Percentiles rank a stretch among this genome's conserved stretches.
These are phyloP conservation scores for Teratosphaeria zuluensis DNA, from an alignment of 2,329 filamentous ascomycete species.

Conservation along the genomic window DNA sequence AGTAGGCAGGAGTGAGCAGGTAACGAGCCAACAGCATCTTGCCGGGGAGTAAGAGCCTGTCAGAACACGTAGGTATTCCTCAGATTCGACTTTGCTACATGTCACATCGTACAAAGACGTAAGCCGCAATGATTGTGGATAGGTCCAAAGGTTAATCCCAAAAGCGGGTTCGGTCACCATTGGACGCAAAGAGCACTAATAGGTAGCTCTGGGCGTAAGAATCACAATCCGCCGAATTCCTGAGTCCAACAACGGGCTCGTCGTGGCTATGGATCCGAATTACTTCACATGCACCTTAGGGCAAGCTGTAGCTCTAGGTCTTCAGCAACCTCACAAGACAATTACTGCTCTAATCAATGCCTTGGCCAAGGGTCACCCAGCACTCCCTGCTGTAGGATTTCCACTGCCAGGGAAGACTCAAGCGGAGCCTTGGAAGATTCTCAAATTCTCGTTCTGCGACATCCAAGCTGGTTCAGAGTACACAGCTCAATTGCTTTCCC, in stretches of 20 bases:
- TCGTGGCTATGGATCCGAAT: constrained; percentile 25
- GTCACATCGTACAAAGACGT: not conserved
- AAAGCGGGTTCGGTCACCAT: not conserved
- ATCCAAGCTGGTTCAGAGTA: constrained; percentile 25
- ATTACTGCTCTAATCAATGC: constrained; percentile 43
- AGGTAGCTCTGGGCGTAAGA: too few species aligned
- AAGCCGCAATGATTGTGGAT: not conserved
- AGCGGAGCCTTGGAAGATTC: constrained; percentile 9
- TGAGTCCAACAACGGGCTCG: not conserved
- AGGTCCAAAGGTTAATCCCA: not conserved
- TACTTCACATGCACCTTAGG: constrained; percentile 56
- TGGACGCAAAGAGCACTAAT: too few species aligned
- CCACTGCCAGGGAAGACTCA: constrained; percentile 23
- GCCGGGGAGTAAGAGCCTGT: too few species aligned
- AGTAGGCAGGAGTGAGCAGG: not conserved
- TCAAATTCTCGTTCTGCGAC: constrained; percentile 29
- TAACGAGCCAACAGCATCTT: too few species aligned
- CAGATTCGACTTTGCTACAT: not conserved
- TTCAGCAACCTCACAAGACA: constrained; percentile 31
- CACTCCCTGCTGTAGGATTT: constrained; percentile 43
- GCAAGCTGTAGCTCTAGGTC: constrained; percentile 35
- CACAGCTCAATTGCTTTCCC: constrained; percentile 26
- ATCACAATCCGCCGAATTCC: too few species aligned
- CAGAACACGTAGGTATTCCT: not conserved
- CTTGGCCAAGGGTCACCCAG: constrained; percentile 32